Percentiles rank a stretch among this genome's conserved stretches.
These are phyloP conservation scores for Boletus subluridellus DNA, from an alignment of 1,284 basidiomycete genomes.

Conservation along the genomic window DNA sequence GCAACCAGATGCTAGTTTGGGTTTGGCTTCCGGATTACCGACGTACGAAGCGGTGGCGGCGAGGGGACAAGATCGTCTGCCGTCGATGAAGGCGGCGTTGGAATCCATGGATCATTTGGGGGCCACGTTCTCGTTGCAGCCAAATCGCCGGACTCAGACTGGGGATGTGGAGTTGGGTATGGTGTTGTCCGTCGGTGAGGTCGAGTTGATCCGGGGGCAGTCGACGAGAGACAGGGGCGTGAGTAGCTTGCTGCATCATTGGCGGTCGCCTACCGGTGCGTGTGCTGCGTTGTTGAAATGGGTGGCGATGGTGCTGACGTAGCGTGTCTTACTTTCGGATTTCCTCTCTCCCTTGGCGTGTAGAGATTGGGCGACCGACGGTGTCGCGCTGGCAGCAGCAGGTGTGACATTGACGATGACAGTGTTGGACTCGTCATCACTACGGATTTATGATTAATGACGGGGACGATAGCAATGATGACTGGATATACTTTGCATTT, in stretches of 20 bases:
- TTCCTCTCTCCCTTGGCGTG: too few species aligned
- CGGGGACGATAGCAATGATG: neutral
- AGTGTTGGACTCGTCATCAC: neutral
- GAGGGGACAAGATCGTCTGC: neutral
- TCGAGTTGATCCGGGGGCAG: too few species aligned
- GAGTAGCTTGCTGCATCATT: slow-evolving; percentile 38
- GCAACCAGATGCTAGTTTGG: neutral
- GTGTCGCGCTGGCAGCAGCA: neutral
- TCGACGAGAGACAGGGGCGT: too few species aligned
- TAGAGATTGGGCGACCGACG: too few species aligned
- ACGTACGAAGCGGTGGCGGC: slow-evolving; percentile 12
- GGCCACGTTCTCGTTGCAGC: too few species aligned
- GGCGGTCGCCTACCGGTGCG: slow-evolving; percentile 51
- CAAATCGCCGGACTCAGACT: too few species aligned
- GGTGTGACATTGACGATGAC: neutral
- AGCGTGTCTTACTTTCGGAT: neutral
- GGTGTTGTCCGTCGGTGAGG: too few species aligned
- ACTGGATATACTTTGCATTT: neutral
- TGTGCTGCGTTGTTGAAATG: neutral
- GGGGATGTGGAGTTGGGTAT: too few species aligned
- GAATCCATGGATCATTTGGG: slow-evolving; percentile 13
- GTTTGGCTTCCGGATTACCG: neutral
- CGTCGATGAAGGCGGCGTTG: neutral
- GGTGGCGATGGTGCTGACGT: neutral
- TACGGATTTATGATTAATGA: neutral